Evolutionary conservation across 345 rosid genomes (phyloP).

Genomic region (Rhizophora apiculata): DNA sequence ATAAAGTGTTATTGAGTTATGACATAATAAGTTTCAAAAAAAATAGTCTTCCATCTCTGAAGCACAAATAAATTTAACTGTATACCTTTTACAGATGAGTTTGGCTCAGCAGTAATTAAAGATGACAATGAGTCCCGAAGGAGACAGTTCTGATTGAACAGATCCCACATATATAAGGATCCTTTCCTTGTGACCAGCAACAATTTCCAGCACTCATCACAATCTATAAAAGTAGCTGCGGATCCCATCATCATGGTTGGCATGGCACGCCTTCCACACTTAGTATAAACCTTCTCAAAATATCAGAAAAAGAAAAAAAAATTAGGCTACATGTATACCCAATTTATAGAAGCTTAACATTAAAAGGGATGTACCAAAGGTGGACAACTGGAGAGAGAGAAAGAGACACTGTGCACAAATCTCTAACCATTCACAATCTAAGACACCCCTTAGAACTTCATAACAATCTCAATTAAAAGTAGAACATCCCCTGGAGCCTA

Average conservation of each 20-base stretch:
- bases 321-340: neutral
- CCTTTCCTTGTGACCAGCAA: constrained; percentile 86
- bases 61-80: neutral
- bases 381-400: too few species aligned
- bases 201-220: constrained; percentile 91
- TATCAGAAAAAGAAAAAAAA: constrained; percentile 5
- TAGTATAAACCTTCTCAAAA: constrained; percentile 72
- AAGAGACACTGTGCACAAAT: too few species aligned
- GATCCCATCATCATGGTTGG: constrained; percentile 97
- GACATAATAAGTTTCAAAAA: neutral
- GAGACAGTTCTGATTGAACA: constrained; percentile 65
- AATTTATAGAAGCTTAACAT: neutral
- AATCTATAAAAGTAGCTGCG: constrained; percentile 85
- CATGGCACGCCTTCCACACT: constrained; percentile 92
- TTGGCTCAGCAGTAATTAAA: constrained; percentile 52
- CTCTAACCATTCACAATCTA: too few species aligned
- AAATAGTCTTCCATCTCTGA: neutral
- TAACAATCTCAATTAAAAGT: too few species aligned
- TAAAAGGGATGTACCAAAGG: too few species aligned
- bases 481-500: too few species aligned
- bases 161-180: constrained; percentile 81
- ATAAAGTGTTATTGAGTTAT: neutral
- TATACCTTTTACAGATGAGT: constrained; percentile 49
- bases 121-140: constrained; percentile 81
- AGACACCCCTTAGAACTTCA: too few species aligned